Conservation (phyloP, 2,329 filamentous ascomycete genomes). For the Helicocarpus griseus region DNA sequence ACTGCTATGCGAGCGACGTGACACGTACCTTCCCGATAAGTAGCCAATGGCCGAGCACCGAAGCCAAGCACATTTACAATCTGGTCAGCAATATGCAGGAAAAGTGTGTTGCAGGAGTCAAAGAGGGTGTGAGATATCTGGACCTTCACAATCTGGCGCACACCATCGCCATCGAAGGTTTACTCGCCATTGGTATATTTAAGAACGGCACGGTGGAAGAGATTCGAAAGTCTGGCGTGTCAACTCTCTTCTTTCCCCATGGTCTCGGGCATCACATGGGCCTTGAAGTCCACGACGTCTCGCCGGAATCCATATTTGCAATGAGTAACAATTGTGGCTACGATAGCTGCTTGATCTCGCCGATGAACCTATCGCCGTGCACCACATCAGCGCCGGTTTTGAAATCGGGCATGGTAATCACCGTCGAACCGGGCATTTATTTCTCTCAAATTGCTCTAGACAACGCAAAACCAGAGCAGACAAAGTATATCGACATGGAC, state of each 20-base stretch:
- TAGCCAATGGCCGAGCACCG: constrained; percentile 50
- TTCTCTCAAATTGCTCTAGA: constrained; percentile 30
- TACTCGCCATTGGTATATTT: constrained; percentile 67
- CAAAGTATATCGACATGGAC: constrained; percentile 31
- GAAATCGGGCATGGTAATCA: constrained; percentile 47
- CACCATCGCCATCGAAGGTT: constrained; percentile 68
- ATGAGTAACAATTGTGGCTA: constrained; percentile 11
- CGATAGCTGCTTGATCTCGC: constrained; percentile 10
- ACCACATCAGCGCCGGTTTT: constrained; percentile 28
- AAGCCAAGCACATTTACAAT: constrained; percentile 66
- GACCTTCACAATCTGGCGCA: constrained; percentile 73
- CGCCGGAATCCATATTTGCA: constrained; percentile 25
- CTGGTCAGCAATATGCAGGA: constrained; percentile 82
- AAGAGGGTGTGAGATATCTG: constrained; percentile 68
- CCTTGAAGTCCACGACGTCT: constrained; percentile 37
- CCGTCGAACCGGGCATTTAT: constrained; percentile 45
- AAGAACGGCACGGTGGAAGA: constrained; percentile 50
- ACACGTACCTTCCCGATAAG: constrained; percentile 80
- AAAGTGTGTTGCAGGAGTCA: constrained; percentile 62
- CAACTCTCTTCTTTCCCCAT: constrained; percentile 33
- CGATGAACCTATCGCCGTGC: constrained; percentile 20
- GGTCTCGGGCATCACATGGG: constrained; percentile 51
- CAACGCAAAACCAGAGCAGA: constrained; percentile 22
- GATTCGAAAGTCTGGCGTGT: constrained; percentile 27
- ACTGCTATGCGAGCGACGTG: constrained; percentile 63